Percentiles rank a stretch among this genome's conserved stretches.
Evolutionary conservation across 164 flowering plant species (phyloP).

Genomic region (Macadamia tetraphylla): DNA sequence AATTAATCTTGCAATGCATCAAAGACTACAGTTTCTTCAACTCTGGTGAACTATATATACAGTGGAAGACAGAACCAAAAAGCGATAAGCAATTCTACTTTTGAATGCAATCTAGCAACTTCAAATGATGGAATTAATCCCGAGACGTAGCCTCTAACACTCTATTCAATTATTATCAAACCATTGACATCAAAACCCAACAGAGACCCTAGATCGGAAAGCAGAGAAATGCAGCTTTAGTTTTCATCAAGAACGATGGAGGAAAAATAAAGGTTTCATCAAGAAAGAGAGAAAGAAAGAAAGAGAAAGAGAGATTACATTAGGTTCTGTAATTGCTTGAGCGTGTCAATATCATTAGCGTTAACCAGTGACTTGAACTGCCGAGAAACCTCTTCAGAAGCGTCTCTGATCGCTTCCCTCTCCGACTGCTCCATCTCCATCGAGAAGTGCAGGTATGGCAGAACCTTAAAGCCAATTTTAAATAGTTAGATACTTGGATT

Average conservation of each 20-base stretch:
- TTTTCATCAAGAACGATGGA: not conserved
- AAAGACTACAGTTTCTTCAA: not conserved
- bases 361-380: conserved; percentile 68
- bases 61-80: not conserved
- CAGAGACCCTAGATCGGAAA: not conserved
- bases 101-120: not conserved
- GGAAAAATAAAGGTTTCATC: no score
- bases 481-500: no score
- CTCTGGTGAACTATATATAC: not conserved
- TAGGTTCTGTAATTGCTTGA: conserved; percentile 65
- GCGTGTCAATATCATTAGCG: conserved; percentile 41
- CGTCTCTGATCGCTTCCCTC: conserved; percentile 28
- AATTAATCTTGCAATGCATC: not conserved
- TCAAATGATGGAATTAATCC: not conserved
- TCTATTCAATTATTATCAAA: not conserved
- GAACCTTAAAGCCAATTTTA: no score
- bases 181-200: not conserved
- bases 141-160: not conserved
- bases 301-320: conserved; percentile 35
- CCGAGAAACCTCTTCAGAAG: conserved; percentile 41
- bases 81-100: no score
- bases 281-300: conserved; percentile 2
- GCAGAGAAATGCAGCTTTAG: not conserved
- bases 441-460: no score
- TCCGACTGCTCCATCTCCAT: conserved; percentile 25